Conservation (phyloP, 164 flowering plant species). For the Nelumbo lutea region DNA sequence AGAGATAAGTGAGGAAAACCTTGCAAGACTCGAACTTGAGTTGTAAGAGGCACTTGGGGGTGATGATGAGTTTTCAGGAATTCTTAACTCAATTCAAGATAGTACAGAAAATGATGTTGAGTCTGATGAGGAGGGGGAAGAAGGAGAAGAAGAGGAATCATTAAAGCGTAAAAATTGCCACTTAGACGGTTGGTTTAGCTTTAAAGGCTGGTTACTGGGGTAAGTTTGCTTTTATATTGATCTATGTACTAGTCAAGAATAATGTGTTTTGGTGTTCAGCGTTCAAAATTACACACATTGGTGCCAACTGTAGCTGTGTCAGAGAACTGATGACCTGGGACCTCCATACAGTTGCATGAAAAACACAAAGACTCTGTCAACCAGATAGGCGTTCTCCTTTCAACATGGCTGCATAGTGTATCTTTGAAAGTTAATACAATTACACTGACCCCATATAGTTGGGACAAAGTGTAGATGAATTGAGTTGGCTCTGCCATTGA, state of each 20-base stretch:
- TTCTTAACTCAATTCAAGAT: conserved; percentile 16
- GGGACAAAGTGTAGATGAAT: too few species aligned
- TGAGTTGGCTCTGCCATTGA: too few species aligned
- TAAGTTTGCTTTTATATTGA: conserved; percentile 28
- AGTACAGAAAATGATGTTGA: conserved; percentile 11
- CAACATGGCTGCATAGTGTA: too few species aligned
- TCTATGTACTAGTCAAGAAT: too few species aligned
- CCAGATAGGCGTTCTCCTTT: neutral
- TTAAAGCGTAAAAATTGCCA: conserved; percentile 76
- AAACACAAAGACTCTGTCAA: neutral
- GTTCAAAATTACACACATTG: neutral
- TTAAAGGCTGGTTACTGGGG: conserved; percentile 75
- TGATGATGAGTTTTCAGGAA: conserved; percentile 33
- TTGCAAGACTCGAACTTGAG: conserved; percentile 63
- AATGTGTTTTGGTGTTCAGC: too few species aligned
- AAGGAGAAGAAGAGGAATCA: conserved; percentile 37
- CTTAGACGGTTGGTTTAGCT: conserved; percentile 73
- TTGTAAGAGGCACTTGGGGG: conserved; percentile 53
- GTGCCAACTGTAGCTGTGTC: neutral
- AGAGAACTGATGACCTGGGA: neutral
- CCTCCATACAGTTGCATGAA: neutral
- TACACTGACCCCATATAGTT: too few species aligned
- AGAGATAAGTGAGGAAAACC: conserved; percentile 76
- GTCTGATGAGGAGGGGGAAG: conserved; percentile 11
- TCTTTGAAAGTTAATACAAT: too few species aligned